Evolutionary conservation across 2,329 filamentous ascomycete species (phyloP).

Genomic region (Nemania diffusa): DNA sequence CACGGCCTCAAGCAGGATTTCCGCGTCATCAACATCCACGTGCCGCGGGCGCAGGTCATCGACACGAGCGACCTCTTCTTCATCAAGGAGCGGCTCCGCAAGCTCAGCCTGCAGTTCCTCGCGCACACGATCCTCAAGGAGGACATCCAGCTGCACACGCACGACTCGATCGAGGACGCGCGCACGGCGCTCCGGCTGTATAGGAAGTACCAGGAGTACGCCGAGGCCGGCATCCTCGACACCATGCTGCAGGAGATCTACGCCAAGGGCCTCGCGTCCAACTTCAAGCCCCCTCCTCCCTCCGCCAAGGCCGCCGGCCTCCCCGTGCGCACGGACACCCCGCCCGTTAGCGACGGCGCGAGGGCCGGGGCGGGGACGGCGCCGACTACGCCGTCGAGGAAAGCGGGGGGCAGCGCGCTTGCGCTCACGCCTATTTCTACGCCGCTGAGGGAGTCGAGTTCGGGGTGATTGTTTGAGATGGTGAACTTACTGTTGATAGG

Average conservation of each 20-base stretch:
- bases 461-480: neutral
- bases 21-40: conserved; percentile 96
- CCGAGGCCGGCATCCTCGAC: conserved; percentile 85
- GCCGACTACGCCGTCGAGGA: conserved; percentile 38
- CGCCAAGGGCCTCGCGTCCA: conserved; percentile 67
- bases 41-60: conserved; percentile 88
- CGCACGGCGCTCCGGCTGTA: conserved; percentile 89
- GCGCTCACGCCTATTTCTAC: conserved; percentile 38
- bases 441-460: conserved; percentile 34
- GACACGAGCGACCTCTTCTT: conserved; percentile 95
- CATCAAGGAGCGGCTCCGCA: conserved; percentile 81
- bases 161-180: conserved; percentile 96
- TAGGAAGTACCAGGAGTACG: conserved; percentile 88
- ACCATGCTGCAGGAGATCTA: conserved; percentile 90
- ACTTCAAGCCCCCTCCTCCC: conserved; percentile 69
- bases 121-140: conserved; percentile 92
- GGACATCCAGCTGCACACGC: conserved; percentile 90
- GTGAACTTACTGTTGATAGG: neutral
- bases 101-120: conserved; percentile 88
- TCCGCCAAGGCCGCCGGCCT: conserved; percentile 41
- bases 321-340: conserved; percentile 44
- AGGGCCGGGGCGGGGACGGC: conserved; percentile 19
- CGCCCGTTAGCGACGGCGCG: conserved; percentile 38
- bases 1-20: conserved; percentile 96
- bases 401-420: conserved; percentile 23